A percentile compares a stretch with the other conserved stretches of the same genome.
phyloP scores from a whole-genome alignment of 768 basidiomycete species.

The Termitomyces sp. region DNA sequence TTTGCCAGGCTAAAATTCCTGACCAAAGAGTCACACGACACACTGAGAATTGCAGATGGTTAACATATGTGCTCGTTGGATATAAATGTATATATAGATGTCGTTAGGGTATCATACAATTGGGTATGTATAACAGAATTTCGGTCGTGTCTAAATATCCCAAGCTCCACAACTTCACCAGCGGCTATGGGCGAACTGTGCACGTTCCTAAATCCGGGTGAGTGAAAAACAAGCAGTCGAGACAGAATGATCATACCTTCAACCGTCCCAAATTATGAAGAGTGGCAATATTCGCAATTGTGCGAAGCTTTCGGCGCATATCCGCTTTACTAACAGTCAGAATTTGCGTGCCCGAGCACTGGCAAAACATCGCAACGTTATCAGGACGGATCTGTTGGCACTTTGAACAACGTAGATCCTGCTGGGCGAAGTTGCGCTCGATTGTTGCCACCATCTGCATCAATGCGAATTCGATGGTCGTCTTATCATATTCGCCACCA shows the following conservation, averaged over 20 bases:
- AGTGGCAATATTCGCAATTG: constrained; percentile 79
- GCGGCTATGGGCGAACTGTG: constrained; percentile 37
- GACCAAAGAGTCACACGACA: no score
- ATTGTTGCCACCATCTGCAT: constrained; percentile 71
- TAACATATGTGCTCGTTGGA: no score
- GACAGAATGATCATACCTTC: constrained; percentile 43
- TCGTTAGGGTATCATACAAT: constrained; percentile 10
- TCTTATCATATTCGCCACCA: constrained; percentile 84
- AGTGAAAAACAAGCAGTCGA: neutral
- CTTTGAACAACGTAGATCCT: constrained; percentile 85
- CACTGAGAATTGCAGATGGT: no score
- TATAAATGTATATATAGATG: neutral
- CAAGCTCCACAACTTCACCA: constrained; percentile 26
- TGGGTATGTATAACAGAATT: constrained; percentile 4
- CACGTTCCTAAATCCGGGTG: constrained; percentile 36
- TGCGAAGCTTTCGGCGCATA: constrained; percentile 64
- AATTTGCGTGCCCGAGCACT: constrained; percentile 84
- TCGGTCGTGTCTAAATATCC: neutral
- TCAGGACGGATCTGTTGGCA: constrained; percentile 91
- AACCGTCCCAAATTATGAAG: constrained; percentile 67
- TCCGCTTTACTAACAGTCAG: constrained; percentile 74
- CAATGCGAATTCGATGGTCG: constrained; percentile 81
- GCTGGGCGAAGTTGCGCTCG: constrained; percentile 76
- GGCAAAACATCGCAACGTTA: constrained; percentile 80
- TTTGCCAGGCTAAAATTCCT: no score